These are phyloP conservation scores for Fusarium nurragi DNA, from an alignment of 2,329 filamentous ascomycete species.

Conservation along the genomic window DNA sequence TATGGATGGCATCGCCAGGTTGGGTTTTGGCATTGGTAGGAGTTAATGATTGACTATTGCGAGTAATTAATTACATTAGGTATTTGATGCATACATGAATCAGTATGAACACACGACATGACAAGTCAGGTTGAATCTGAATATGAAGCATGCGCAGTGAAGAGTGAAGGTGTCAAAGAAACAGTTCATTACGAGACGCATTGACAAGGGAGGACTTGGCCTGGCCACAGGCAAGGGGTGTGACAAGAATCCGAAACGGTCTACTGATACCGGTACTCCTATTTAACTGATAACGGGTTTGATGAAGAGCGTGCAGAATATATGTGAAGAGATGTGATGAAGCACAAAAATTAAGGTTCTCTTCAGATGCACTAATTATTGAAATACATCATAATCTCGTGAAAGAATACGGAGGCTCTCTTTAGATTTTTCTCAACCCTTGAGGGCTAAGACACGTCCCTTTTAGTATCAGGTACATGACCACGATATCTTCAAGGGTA, in stretches of 20 bases:
- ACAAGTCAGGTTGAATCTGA: slow-evolving; percentile 1
- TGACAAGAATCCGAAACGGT: not conserved
- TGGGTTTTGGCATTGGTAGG: slow-evolving; percentile 29
- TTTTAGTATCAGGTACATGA: slow-evolving; percentile 20
- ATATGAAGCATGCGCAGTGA: not conserved
- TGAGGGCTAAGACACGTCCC: not conserved
- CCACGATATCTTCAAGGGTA: slow-evolving; percentile 33
- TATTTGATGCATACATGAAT: slow-evolving; percentile 30
- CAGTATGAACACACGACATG: slow-evolving; percentile 37
- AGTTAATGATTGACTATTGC: slow-evolving; percentile 25
- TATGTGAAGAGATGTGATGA: not conserved
- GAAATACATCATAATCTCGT: not conserved
- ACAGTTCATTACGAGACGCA: slow-evolving; percentile 25
- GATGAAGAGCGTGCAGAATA: not conserved
- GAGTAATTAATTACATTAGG: slow-evolving; percentile 31
- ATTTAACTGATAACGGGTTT: not conserved
- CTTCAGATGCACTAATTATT: not conserved
- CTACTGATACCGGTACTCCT: not conserved
- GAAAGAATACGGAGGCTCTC: not conserved
- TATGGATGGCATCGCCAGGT: slow-evolving; percentile 24
- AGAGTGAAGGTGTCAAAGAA: not conserved
- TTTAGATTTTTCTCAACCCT: not conserved
- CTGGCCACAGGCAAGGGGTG: not conserved
- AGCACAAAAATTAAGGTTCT: not conserved
- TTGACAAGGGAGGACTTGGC: slow-evolving; percentile 30